Base-by-base conservation (phyloP, 2,329 filamentous ascomycete species). In the Aureobasidium sp. region DNA sequence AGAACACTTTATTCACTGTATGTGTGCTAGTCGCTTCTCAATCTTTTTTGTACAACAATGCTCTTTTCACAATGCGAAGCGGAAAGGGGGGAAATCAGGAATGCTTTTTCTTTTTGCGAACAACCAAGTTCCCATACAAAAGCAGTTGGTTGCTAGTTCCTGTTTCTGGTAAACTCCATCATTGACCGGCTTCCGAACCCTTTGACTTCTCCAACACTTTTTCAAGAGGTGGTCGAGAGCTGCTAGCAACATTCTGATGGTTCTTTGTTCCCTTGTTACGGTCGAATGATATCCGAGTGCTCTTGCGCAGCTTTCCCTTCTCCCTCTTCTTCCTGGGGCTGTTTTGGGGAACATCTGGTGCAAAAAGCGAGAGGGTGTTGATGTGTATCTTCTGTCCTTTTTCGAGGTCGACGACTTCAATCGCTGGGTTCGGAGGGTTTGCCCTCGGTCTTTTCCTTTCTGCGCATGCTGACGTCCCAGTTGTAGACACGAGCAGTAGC, bases 401-500 rank as follows among this genome's bases (percentile, higher is more conserved):
- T 29, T n/a, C 13, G 13, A 21, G 15, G 35, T 27, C 10, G 35
- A 10, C 9, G 15, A 17, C 0, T 40, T 53, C 50, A 53, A 7
- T 40, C 47, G 45, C 45, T 49, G 9, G 45, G 45, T 17, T 51
- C 50, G n/a, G 51, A 43, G 11, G 37, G 33, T 25, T 60, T 60
- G 35, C 46, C 46, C 31, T 60, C 57, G 6, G 21, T 79, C 74
- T 91, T 94, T 63, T 96, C 91, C 79, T 96, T 96, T 67, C 94
- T 82, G 76, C 95, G 90, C 78, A 96, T 89, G 45, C 93, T 90
- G 4, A 99, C 91, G 70, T 99, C 94, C 93, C 94, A 97, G 75
- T 99, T 99, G 75, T 99, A 97, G n/a, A 99, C 92, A 65, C 94
- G 83, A 23, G 94, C 94, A 42, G 93, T 91, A 4, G 94, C 94